Evolutionary conservation across 345 rosid genomes (phyloP).

Genomic region (Microthlaspi erraticum): DNA sequence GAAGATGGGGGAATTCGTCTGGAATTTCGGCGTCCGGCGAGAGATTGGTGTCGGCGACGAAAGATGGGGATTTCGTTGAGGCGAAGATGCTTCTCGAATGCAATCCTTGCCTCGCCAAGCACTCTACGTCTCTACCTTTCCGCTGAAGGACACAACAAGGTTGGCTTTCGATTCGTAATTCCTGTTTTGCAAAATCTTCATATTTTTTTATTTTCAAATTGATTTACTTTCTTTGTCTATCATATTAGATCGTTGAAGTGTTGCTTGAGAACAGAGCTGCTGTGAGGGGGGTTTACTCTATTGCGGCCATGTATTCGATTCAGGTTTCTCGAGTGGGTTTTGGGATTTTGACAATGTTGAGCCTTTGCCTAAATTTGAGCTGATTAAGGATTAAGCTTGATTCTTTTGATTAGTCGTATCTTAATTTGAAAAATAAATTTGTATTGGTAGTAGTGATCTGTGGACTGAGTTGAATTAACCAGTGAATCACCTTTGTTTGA

Average conservation of each 20-base stretch:
- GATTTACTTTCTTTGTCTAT: too few relatives aligned
- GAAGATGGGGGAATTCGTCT: slow-evolving; percentile 94
- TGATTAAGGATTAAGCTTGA: slow-evolving; percentile 19
- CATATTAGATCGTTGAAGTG: too few relatives aligned
- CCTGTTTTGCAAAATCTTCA: not conserved
- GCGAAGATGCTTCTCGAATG: slow-evolving; percentile 97
- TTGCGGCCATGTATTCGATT: slow-evolving; percentile 82
- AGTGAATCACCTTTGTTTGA: too few relatives aligned
- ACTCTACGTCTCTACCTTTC: slow-evolving; percentile 99
- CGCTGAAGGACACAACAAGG: slow-evolving; percentile 99
- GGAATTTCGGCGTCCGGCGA: slow-evolving; percentile 99
- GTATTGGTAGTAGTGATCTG: not conserved
- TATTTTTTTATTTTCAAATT: too few relatives aligned
- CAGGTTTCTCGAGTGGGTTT: not conserved
- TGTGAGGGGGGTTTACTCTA: slow-evolving; percentile 98
- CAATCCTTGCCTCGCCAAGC: slow-evolving; percentile 93
- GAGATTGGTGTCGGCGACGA: slow-evolving; percentile 94
- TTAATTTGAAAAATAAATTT: not conserved
- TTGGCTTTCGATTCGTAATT: slow-evolving; percentile 15
- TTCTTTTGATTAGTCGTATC: not conserved
- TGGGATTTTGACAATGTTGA: not conserved
- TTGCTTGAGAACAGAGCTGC: slow-evolving; percentile 96
- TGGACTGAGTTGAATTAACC: too few relatives aligned
- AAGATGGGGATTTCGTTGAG: slow-evolving; percentile 96
- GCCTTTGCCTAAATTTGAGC: slow-evolving; percentile 5